phyloP scores from a whole-genome alignment of 768 basidiomycete genomes.

The Lactarius sp. region DNA sequence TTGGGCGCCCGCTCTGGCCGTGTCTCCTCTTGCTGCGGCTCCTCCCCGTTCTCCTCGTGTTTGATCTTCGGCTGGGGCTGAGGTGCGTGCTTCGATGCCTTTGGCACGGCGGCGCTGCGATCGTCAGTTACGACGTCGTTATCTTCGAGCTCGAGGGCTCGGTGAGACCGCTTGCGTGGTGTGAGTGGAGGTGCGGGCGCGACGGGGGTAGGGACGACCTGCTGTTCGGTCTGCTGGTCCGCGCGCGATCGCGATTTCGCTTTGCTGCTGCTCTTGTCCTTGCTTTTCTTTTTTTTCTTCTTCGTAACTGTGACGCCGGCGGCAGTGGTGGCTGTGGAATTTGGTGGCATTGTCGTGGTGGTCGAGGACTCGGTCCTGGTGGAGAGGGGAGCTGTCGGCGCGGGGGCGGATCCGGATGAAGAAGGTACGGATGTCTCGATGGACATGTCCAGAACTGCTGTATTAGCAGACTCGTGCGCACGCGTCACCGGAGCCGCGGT shows the following conservation, averaged over 20 bases:
- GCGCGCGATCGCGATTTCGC: not conserved
- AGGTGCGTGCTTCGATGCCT: not conserved
- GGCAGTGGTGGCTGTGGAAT: no score
- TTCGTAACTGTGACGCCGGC: not conserved
- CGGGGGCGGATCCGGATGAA: not conserved
- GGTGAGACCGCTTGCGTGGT: slow-evolving; percentile 6
- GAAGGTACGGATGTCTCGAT: no score
- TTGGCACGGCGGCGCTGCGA: not conserved
- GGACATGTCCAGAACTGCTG: no score
- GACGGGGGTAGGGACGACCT: not conserved
- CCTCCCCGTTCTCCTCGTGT: not conserved
- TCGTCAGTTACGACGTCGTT: not conserved
- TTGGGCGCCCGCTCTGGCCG: not conserved
- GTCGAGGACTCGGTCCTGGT: not conserved
- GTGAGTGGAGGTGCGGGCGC: not conserved
- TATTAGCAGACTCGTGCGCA: no score
- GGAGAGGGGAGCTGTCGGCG: no score
- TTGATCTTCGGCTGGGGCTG: not conserved
- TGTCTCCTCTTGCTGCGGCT: not conserved
- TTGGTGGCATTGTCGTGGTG: not conserved
- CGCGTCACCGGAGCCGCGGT: not conserved
- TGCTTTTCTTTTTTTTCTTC: not conserved
- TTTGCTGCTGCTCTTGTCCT: not conserved
- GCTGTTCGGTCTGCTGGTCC: not conserved
- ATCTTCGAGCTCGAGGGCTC: not conserved